Evolutionary conservation across 208 protist genomes (phyloP).

Genomic region (Trypanosoma platydactyli): DNA sequence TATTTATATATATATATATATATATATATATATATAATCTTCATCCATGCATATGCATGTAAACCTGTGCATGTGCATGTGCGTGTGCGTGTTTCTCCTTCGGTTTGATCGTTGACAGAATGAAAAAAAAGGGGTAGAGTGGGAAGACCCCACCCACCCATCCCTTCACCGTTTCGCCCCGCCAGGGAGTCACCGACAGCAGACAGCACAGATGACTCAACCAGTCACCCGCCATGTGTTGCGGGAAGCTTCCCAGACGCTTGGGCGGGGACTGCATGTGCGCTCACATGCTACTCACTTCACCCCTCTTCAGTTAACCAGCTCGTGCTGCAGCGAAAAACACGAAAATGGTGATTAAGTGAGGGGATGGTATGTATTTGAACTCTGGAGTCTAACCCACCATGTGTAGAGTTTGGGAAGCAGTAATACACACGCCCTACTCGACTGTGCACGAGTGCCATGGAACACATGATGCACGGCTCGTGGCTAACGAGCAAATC

Average conservation of each 20-base stretch:
- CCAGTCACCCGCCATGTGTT: no score
- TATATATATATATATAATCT: neutral
- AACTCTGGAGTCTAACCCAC: slow-evolving; percentile 66
- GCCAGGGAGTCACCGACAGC: no score
- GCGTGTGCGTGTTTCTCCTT: neutral
- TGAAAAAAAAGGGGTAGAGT: no score
- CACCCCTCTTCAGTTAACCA: slow-evolving; percentile 22
- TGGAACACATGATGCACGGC: slow-evolving; percentile 94
- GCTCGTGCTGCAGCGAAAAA: slow-evolving; percentile 42
- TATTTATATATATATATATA: neutral
- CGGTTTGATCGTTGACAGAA: no score
- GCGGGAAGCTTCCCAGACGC: neutral
- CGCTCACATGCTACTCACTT: neutral
- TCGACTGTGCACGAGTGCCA: slow-evolving; percentile 94
- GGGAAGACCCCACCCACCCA: no score
- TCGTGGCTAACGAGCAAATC: slow-evolving; percentile 90
- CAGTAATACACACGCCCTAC: slow-evolving; percentile 83
- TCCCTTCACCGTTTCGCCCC: no score
- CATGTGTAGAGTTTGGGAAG: slow-evolving; percentile 61
- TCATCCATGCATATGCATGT: no score
- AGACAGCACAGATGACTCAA: no score
- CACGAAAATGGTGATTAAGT: slow-evolving; percentile 88
- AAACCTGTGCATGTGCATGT: neutral
- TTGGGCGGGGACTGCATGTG: neutral
- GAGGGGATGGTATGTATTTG: slow-evolving; percentile 70